A percentile compares a stretch with the other conserved stretches of the same genome.
These are phyloP conservation scores for Sporopachydermia lactativora DNA, from an alignment of 805 yeast species.

Conservation along the genomic window DNA sequence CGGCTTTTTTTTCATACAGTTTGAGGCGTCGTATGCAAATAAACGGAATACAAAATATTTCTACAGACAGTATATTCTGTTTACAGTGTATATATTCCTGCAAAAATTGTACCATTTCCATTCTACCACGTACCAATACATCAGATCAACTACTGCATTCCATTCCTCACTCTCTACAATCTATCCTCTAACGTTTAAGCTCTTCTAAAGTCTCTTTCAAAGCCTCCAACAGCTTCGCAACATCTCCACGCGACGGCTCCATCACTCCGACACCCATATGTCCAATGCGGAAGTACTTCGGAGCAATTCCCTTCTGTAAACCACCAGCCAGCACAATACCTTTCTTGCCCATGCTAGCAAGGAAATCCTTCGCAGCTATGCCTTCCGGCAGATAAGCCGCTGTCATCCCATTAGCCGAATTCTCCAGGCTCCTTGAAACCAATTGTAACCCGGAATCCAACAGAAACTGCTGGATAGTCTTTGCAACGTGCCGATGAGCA, in stretches of 20 bases:
- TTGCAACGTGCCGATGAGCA: slow-evolving; percentile 48
- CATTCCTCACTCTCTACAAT: not conserved
- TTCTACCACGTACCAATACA: no score
- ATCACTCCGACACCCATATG: slow-evolving; percentile 85
- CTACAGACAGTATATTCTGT: no score
- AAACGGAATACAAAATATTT: no score
- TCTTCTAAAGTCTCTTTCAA: slow-evolving; percentile 29
- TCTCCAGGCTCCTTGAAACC: slow-evolving; percentile 42
- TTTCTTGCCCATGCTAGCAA: slow-evolving; percentile 38
- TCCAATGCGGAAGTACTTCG: slow-evolving; percentile 84
- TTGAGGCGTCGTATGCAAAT: no score
- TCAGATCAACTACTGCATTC: no score
- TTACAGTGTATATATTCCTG: no score
- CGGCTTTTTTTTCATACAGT: no score
- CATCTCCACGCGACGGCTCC: slow-evolving; percentile 38
- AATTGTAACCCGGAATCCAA: slow-evolving; percentile 48
- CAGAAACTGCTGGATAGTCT: slow-evolving; percentile 46
- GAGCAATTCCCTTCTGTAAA: slow-evolving; percentile 64
- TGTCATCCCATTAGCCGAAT: slow-evolving; percentile 79
- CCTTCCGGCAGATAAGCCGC: slow-evolving; percentile 76
- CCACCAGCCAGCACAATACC: slow-evolving; percentile 84
- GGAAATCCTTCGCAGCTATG: slow-evolving; percentile 51
- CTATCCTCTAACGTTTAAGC: slow-evolving; percentile 19
- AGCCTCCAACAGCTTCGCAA: slow-evolving; percentile 33
- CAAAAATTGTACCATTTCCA: no score